Conservation (phyloP, 306 rosid species). For the Citrullus mucosospermus region DNA sequence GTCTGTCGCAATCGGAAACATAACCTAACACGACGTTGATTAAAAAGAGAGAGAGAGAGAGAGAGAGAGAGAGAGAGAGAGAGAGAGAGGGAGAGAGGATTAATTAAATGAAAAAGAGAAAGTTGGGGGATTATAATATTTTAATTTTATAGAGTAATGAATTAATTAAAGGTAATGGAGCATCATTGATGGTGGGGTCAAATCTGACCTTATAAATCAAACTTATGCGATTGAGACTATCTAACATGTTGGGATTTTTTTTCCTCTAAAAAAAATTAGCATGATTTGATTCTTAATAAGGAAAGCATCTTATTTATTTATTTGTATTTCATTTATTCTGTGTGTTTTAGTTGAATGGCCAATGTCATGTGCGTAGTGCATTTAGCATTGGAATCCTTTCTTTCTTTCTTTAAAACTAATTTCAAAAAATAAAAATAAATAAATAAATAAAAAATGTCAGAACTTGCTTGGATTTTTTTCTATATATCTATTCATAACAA, state of each 20-base stretch:
- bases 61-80: too few species aligned
- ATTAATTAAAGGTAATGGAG: not conserved
- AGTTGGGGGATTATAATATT: not conserved
- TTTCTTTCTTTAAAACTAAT: not conserved
- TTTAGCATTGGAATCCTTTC: not conserved
- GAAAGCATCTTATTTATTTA: conserved; percentile 2
- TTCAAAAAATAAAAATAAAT: too few species aligned
- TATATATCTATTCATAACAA: not conserved
- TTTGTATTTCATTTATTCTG: not conserved
- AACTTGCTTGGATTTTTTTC: not conserved
- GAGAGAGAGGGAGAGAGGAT: too few species aligned
- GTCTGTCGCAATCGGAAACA: not conserved
- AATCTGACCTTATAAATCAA: not conserved
- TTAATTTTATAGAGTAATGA: not conserved
- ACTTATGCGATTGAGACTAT: conserved; percentile 6
- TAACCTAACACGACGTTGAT: not conserved
- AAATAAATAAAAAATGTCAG: not conserved
- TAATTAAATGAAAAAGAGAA: not conserved
- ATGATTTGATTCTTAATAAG: conserved; percentile 6
- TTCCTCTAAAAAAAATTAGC: not conserved
- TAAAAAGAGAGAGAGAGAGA: not conserved
- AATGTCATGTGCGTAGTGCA: not conserved
- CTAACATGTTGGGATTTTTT: conserved; percentile 1
- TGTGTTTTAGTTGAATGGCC: not conserved
- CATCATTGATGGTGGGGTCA: not conserved